Evolutionary conservation across 2,329 filamentous ascomycete genomes (phyloP).

Genomic region (Curvularia sp.): DNA sequence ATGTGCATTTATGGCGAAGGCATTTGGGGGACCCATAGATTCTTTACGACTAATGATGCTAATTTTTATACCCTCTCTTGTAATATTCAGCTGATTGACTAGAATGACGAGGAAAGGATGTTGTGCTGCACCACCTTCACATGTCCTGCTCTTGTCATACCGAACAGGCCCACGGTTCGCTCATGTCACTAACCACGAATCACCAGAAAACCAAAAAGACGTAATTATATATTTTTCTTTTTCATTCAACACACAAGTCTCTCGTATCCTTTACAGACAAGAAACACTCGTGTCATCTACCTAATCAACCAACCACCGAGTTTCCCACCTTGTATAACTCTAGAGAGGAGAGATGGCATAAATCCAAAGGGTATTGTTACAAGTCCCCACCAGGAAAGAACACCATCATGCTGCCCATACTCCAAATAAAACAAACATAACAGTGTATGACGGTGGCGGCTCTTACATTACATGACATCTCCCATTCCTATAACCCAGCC

Average conservation of each 20-base stretch:
- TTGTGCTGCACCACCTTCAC: not conserved
- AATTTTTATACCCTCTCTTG: not conserved
- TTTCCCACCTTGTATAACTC: not conserved
- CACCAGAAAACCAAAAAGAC: not conserved
- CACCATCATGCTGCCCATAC: constrained; percentile 2
- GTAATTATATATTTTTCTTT: not conserved
- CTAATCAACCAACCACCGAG: not conserved
- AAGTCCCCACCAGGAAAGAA: not conserved
- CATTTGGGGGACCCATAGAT: not conserved
- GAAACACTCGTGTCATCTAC: not conserved
- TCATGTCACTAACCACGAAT: not conserved
- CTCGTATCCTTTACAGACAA: not conserved
- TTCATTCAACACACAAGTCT: not conserved
- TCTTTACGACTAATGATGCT: not conserved
- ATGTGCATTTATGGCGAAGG: not conserved
- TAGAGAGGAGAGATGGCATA: constrained; percentile 22
- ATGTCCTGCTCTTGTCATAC: not conserved
- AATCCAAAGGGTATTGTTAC: constrained; percentile 13
- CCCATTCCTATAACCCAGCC: not conserved
- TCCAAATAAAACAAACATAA: not conserved
- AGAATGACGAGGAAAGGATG: not conserved
- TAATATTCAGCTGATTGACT: not conserved
- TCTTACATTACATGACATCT: not conserved
- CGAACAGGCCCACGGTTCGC: not conserved
- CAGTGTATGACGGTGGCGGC: not conserved